A percentile compares a stretch with the other conserved stretches of the same genome.
Evolutionary conservation across 2,329 filamentous ascomycete genomes (phyloP).

Genomic region (Knufia petricola): DNA sequence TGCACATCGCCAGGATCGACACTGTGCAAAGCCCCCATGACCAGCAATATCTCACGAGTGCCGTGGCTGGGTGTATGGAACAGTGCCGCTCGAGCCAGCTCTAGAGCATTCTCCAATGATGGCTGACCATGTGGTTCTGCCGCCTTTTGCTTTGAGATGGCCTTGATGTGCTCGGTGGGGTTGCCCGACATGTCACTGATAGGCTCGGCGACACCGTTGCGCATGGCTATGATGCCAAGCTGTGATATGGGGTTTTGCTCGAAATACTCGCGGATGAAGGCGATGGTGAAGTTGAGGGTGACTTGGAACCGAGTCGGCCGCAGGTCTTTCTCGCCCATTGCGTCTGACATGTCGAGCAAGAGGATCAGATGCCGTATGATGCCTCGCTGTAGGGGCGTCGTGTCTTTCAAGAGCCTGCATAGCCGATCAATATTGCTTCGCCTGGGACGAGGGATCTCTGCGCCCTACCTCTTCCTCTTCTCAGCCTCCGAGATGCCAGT

Average conservation of each 20-base stretch:
- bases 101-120: constrained; percentile 85
- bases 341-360: constrained; percentile 81
- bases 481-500: constrained; percentile 69
- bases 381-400: constrained; percentile 86
- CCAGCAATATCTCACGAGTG: constrained; percentile 81
- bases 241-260: constrained; percentile 98
- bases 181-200: constrained; percentile 89
- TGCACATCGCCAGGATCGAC: constrained; percentile 94
- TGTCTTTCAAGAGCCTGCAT: constrained; percentile 73
- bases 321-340: constrained; percentile 92
- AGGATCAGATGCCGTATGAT: constrained; percentile 95
- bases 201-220: constrained; percentile 76
- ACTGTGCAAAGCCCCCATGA: constrained; percentile 83
- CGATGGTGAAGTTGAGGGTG: constrained; percentile 68
- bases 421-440: constrained; percentile 15
- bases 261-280: constrained; percentile 90
- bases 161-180: constrained; percentile 74
- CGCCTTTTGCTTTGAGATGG: constrained; percentile 57
- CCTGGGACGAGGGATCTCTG: neutral
- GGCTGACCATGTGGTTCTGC: constrained; percentile 52
- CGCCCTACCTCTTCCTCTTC: constrained; percentile 59
- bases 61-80: constrained; percentile 89
- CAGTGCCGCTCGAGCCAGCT: constrained; percentile 87
- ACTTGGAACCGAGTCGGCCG: constrained; percentile 79
- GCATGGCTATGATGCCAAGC: constrained; percentile 84